Conservation (phyloP, 2,329 filamentous ascomycete genomes). For the Cercospora janseana region DNA sequence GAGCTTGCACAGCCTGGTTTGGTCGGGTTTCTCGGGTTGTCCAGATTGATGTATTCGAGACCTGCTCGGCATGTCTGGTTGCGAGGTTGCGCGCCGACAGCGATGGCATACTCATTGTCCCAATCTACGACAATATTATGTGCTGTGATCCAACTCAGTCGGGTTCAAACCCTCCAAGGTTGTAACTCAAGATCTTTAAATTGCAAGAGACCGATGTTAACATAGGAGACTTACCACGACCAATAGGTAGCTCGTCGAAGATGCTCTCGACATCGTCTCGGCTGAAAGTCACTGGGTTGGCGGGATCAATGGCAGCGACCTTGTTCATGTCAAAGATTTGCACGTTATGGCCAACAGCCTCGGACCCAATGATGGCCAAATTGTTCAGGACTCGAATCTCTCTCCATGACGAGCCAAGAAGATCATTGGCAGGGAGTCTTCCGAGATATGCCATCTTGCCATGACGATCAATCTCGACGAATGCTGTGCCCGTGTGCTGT, state of each 20-base stretch:
- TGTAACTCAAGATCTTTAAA: too few species aligned
- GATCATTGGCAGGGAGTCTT: conserved; percentile 47
- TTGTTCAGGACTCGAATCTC: conserved; percentile 50
- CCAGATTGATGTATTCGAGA: conserved; percentile 55
- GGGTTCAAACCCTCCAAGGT: too few species aligned
- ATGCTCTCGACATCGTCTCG: conserved; percentile 45
- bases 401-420: conserved; percentile 45
- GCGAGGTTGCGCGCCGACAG: conserved; percentile 41
- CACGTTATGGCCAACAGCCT: conserved; percentile 54
- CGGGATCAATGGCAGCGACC: conserved; percentile 49
- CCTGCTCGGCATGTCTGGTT: conserved; percentile 49
- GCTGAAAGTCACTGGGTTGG: conserved; percentile 44
- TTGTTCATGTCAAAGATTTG: conserved; percentile 64
- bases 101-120: conserved; percentile 50
- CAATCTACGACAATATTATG: conserved; percentile 56
- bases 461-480: conserved; percentile 51
- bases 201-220: background rate
- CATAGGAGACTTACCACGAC: background rate
- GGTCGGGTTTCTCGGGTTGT: conserved; percentile 50
- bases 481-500: conserved; percentile 55
- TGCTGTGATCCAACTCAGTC: too few species aligned
- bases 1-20: conserved; percentile 50
- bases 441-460: conserved; percentile 55
- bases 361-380: conserved; percentile 46
- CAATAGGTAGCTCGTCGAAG: conserved; percentile 15